A percentile compares a stretch with the other conserved stretches of the same genome.
Conservation (phyloP, 331 rosid genomes). For the Rosa hybrid region DNA sequence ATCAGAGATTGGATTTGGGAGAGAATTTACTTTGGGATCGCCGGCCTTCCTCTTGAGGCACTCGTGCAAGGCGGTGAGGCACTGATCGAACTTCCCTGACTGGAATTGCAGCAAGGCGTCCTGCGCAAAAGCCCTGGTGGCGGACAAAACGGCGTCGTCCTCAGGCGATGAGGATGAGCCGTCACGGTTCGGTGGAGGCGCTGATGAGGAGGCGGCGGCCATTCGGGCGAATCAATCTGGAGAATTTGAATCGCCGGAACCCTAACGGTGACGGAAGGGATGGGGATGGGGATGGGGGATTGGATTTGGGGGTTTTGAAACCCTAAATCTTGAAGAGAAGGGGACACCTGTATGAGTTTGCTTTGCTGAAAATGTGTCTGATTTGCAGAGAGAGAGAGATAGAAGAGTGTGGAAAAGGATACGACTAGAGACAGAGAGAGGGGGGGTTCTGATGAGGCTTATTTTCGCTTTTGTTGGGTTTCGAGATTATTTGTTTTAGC, state of each 20-base stretch:
- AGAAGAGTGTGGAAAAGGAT: slow-evolving; percentile 22
- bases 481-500: neutral
- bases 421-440: neutral
- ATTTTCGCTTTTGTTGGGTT: slow-evolving; percentile 2
- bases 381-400: slow-evolving; percentile 27
- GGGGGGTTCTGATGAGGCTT: neutral
- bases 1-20: neutral
- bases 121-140: slow-evolving; percentile 59
- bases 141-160: slow-evolving; percentile 59
- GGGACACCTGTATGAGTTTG: slow-evolving; percentile 40
- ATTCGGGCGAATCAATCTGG: slow-evolving; percentile 58
- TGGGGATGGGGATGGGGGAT: neutral
- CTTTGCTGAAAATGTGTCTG: slow-evolving; percentile 34
- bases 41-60: slow-evolving; percentile 64
- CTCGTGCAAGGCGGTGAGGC: slow-evolving; percentile 71
- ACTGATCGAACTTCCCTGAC: slow-evolving; percentile 74
- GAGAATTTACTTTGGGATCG: slow-evolving; percentile 76
- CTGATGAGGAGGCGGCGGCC: slow-evolving; percentile 54
- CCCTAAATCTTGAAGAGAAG: slow-evolving; percentile 36
- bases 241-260: slow-evolving; percentile 15
- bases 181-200: slow-evolving; percentile 47
- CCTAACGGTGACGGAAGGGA: neutral
- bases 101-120: slow-evolving; percentile 88
- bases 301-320: slow-evolving; percentile 22
- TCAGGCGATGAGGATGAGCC: slow-evolving; percentile 49